Conservation (phyloP, 1,284 basidiomycete species). For the Rugosomyces carneus region DNA sequence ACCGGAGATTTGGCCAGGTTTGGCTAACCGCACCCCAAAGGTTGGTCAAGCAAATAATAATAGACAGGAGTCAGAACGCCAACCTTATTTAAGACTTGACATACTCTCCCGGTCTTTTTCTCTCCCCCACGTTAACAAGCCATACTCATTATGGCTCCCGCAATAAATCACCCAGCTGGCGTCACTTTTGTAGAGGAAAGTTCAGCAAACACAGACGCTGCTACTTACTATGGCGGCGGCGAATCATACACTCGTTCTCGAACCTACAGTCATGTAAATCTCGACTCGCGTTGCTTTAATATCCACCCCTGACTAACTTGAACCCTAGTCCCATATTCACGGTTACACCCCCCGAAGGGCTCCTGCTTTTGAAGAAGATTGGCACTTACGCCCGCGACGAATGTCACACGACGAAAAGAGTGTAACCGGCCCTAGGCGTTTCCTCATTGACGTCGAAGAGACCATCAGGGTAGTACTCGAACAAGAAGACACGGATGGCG, state of each 20-base stretch:
- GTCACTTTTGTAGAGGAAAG: slow-evolving; percentile 66
- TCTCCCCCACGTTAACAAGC: background rate
- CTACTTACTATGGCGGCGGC: slow-evolving; percentile 77
- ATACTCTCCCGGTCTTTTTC: slow-evolving; percentile 1
- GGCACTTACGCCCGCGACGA: slow-evolving; percentile 63
- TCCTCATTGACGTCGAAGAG: slow-evolving; percentile 98
- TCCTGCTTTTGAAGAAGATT: slow-evolving; percentile 71
- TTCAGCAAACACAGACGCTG: slow-evolving; percentile 62
- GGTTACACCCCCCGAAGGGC: slow-evolving; percentile 62
- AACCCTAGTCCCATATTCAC: slow-evolving; percentile 48
- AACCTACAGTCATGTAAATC: slow-evolving; percentile 78
- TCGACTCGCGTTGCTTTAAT: slow-evolving; percentile 3
- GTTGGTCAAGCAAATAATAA: background rate
- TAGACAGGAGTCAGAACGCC: background rate
- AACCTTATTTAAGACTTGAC: slow-evolving; percentile 3
- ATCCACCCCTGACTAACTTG: slow-evolving; percentile 12
- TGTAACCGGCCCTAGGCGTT: slow-evolving; percentile 71
- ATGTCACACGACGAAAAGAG: slow-evolving; percentile 84
- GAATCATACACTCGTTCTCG: slow-evolving; percentile 74
- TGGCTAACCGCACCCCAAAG: slow-evolving; percentile 8
- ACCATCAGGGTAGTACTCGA: slow-evolving; percentile 94
- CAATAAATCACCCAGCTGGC: slow-evolving; percentile 51
- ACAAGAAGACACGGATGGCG: slow-evolving; percentile 97
- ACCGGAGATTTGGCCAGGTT: slow-evolving; percentile 16
- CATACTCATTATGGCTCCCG: slow-evolving; percentile 38